Conservation (phyloP, 2,329 filamentous ascomycete genomes). For the Camillea tinctor region DNA sequence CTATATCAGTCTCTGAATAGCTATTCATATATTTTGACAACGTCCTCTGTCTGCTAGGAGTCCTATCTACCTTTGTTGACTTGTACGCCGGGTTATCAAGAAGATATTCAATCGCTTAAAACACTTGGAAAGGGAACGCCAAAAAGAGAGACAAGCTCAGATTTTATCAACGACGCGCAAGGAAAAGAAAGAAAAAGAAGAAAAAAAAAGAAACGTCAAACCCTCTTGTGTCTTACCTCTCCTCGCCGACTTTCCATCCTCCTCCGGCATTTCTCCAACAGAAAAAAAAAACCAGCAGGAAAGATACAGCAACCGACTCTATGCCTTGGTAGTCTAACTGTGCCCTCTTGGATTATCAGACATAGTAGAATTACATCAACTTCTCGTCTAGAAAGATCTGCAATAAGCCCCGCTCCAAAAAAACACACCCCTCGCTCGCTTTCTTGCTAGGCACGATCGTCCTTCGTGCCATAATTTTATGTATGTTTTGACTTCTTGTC, state of each 20-base stretch:
- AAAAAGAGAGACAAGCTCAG: conserved; percentile 8
- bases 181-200: too few relatives aligned
- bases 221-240: background rate
- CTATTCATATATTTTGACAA: conserved; percentile 20
- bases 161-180: background rate
- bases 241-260: conserved; percentile 7
- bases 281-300: conserved; percentile 4
- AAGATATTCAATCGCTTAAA: conserved; percentile 36
- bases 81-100: conserved; percentile 26
- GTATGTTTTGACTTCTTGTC: conserved; percentile 22
- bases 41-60: conserved; percentile 19
- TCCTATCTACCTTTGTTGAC: conserved; percentile 27
- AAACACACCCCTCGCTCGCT: conserved; percentile 30
- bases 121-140: conserved; percentile 33
- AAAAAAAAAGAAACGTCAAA: background rate
- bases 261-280: conserved; percentile 3
- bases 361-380: conserved; percentile 5
- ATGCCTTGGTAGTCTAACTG: background rate
- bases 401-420: conserved; percentile 22
- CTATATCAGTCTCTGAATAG: conserved; percentile 19
- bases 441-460: conserved; percentile 25
- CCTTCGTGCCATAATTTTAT: conserved; percentile 28
- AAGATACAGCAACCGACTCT: background rate
- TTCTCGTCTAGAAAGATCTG: conserved; percentile 25
- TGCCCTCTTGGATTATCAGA: conserved; percentile 13